Conservation (phyloP, 1,284 basidiomycete genomes). For the Rhodotorula sp. region DNA sequence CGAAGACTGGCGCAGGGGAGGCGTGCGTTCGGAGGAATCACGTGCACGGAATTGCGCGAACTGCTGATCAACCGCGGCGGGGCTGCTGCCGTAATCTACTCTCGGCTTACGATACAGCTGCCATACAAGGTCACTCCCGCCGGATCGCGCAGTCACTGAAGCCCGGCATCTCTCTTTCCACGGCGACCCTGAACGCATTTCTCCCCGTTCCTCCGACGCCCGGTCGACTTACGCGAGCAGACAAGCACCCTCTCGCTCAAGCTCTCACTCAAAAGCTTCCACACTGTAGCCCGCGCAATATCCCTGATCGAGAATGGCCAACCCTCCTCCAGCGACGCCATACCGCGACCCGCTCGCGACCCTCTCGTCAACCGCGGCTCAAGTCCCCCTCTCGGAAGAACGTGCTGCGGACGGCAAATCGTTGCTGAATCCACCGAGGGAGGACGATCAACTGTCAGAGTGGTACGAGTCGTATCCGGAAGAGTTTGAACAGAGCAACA, state of each 20-base stretch:
- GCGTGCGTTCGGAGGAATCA: background rate
- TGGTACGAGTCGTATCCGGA: conserved; percentile 30
- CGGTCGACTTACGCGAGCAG: no score
- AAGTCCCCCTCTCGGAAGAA: conserved; percentile 54
- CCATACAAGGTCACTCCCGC: no score
- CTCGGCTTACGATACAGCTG: no score
- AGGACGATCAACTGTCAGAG: conserved; percentile 48
- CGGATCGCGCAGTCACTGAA: no score
- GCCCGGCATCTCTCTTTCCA: no score
- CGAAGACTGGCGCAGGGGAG: background rate
- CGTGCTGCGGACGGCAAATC: conserved; percentile 62
- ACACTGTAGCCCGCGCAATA: no score
- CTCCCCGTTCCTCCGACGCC: no score
- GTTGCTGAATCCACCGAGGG: conserved; percentile 55
- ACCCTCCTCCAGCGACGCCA: background rate
- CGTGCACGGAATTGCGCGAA: background rate
- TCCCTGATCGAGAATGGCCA: background rate
- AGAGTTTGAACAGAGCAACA: conserved; percentile 25
- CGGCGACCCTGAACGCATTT: no score
- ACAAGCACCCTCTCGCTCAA: no score
- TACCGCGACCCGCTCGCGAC: conserved; percentile 25
- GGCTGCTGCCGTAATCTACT: no score
- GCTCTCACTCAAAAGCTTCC: no score
- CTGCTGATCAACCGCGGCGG: no score
- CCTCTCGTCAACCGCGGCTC: background rate